Evolutionary conservation across 257 asterid genomes (phyloP), one percentile per base, ranked within the genome.

Genomic region (Nicotiana undulata): DNA sequence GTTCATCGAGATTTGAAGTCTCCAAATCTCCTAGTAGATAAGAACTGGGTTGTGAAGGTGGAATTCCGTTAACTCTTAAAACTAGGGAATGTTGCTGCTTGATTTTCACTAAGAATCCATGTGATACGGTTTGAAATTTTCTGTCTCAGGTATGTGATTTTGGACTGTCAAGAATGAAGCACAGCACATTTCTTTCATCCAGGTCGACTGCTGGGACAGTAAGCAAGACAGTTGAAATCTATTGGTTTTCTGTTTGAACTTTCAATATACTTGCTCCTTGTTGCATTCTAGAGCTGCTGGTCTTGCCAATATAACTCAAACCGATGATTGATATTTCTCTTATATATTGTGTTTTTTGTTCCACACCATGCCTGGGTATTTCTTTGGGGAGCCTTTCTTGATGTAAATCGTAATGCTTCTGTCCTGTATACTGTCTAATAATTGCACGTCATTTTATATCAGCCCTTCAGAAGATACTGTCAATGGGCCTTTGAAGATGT

Each of bases 201-300:
- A 92, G 97, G 85, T 94, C 98, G 46, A 92, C 96, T 84, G 98
- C 98, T 68, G 98, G 98, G 86, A 94, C 98, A 91, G 98, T 95
- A 90, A 87, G 96, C 82, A 82, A 56, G 82, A 78, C 2, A 24
- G 46, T 31, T 51, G 58, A 46, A 34, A 24, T 52, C 58, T 37
- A 10, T 28, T 53, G n/a, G 29, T 9, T 17, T 60, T 81, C 9
- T 75, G 59, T 70, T 9, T 28, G 52, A 59, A 74, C 51, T 5
- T 5, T 46, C 81, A n/a, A 29, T 34, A 20, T 24, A 4, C 64
- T 31, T 63, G 77, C 15, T 64, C 64, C 22, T 16, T 18, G 2
- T 84, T 70, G 55, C 58, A 56, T 76, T 74, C 56, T 40, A 75
- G 37, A 55, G 77, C 58, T 76, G 13, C 18, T 66, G 60, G 66